Base-by-base conservation (phyloP, 257 asterid genomes). In the Fraxinus cuspidata region DNA sequence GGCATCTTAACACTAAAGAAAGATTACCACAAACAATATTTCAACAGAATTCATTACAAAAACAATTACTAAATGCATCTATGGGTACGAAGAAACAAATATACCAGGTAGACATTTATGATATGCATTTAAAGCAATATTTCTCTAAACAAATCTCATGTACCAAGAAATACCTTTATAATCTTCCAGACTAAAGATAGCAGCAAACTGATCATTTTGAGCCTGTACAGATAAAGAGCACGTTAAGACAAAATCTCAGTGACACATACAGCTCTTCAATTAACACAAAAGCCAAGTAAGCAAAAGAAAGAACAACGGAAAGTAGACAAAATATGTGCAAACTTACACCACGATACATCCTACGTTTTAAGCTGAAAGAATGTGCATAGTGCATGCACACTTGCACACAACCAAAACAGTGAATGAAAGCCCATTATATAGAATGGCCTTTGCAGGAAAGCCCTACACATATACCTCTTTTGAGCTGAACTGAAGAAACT, bases 131-230 rank as follows among this genome's bases (percentile, higher is more conserved):
- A 27, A 63, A 63, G 69, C 5, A 25, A 10, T 38, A 25, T 63
- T 63, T 27, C 32, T 25, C 35, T 63, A 11, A 35, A 53, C 69
- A 73, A 60, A 64, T 40, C 19, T 64, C 23, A 11, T 47, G 31
- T 28, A 78, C 49, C 51, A 51, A 42, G 21, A 69, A 77, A 73
- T 90, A 93, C 99, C 99, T 92, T 90, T 92, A 86, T 92, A 94
- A 83, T 96, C 99, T 85, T 96, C 99, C 60, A 96, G 92, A 85
- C 89, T 96, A 76, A 93, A 96, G 72, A 91, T 72, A 79, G 95
- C 90, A 75, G 97, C 90, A 70, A 92, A 96, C 77, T 90, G 88
- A 71, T 87, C 91, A 86, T 89, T 93, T 83, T 92, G 95, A 80
- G 89, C 97, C 98, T 96, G 96, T 28, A 82, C 66, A 79, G 74